Conservation (phyloP, 176 grass and related monocot genomes). For the Poa annua region DNA sequence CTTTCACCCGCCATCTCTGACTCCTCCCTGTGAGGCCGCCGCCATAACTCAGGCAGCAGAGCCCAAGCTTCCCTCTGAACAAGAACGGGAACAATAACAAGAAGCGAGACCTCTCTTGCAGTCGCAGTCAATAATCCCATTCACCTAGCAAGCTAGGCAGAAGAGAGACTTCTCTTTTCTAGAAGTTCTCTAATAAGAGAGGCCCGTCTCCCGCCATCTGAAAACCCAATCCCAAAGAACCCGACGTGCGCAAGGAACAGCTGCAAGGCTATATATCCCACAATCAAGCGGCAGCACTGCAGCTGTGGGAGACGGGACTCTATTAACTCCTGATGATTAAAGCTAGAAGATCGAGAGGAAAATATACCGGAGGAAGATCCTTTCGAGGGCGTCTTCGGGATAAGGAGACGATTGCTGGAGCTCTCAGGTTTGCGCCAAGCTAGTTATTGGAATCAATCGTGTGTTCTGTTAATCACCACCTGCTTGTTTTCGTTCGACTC, state of each 20-base stretch:
- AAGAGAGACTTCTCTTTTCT: neutral
- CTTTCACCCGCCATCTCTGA: conserved; percentile 30
- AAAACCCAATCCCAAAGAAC: neutral
- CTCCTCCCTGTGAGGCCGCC: neutral
- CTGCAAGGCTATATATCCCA: neutral
- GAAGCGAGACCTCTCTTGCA: neutral
- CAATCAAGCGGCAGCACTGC: neutral
- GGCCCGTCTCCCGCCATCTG: neutral
- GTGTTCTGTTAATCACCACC: neutral
- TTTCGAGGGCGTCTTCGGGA: neutral
- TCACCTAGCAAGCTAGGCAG: neutral
- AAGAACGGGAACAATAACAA: neutral
- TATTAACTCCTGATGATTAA: neutral
- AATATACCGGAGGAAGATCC: neutral
- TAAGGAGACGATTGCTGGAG: neutral
- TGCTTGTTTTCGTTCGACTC: neutral
- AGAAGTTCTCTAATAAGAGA: neutral
- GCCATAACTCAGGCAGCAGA: neutral
- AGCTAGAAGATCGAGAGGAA: neutral
- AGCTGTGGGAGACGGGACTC: neutral
- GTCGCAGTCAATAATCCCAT: neutral
- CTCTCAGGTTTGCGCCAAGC: neutral
- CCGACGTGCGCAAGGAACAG: neutral
- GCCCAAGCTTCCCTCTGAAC: neutral
- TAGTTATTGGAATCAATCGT: neutral